phyloP scores from a whole-genome alignment of 495 filamentous ascomycete species.

The Penicillium crystallinum region DNA sequence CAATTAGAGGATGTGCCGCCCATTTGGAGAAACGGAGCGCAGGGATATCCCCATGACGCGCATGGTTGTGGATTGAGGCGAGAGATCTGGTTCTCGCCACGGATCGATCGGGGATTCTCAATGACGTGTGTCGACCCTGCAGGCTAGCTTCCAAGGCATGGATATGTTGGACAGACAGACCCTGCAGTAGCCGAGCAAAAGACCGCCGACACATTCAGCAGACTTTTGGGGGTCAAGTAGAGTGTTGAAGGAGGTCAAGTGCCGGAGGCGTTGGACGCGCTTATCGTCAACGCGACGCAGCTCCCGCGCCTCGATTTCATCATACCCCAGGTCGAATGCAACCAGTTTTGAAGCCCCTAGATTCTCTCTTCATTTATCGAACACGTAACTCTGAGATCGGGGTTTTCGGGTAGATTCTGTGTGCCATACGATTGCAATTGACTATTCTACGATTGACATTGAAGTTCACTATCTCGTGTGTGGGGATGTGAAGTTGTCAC shows the following conservation, averaged over 20 bases:
- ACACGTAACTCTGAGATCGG: too few relatives aligned
- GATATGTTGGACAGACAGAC: conserved; percentile 30
- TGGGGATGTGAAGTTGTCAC: too few relatives aligned
- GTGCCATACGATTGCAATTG: too few relatives aligned
- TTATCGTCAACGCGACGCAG: conserved; percentile 8
- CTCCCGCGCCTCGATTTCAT: too few relatives aligned
- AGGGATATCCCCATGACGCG: conserved; percentile 14
- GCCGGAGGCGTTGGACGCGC: conserved; percentile 15
- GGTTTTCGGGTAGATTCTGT: too few relatives aligned
- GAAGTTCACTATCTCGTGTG: too few relatives aligned
- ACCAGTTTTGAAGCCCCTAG: too few relatives aligned
- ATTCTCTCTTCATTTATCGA: too few relatives aligned
- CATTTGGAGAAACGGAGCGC: neutral
- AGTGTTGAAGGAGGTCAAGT: neutral
- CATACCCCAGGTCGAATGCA: too few relatives aligned
- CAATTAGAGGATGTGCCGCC: neutral
- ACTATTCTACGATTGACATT: too few relatives aligned
- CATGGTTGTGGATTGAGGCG: conserved; percentile 9
- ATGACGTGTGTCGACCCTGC: conserved; percentile 29
- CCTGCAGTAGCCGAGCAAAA: conserved; percentile 23
- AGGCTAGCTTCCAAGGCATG: conserved; percentile 22
- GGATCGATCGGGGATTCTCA: conserved; percentile 24
- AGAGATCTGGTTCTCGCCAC: conserved; percentile 25
- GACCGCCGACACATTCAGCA: conserved; percentile 36
- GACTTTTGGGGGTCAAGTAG: conserved; percentile 3